Percentiles rank a stretch among this genome's conserved stretches.
These are phyloP conservation scores for Trichoderma sp. DNA, from an alignment of 2,329 filamentous ascomycete species.

Conservation along the genomic window DNA sequence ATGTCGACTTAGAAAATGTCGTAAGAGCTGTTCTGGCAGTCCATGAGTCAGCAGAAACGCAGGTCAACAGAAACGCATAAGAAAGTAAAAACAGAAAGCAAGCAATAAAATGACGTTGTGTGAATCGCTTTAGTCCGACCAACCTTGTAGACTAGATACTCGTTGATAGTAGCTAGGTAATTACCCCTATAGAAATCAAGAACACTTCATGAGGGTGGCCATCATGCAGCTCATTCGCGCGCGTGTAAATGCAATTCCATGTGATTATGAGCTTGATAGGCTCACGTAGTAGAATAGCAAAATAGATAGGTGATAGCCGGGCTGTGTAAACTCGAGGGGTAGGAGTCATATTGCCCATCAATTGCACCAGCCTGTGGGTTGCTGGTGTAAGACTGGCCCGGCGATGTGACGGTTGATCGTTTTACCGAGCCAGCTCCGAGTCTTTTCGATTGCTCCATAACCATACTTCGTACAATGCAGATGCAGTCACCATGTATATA, in stretches of 20 bases:
- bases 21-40: neutral
- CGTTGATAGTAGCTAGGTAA: neutral
- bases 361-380: neutral
- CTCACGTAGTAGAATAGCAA: neutral
- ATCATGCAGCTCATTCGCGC: neutral
- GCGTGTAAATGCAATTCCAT: neutral
- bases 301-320: neutral
- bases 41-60: neutral
- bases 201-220: neutral
- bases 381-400: neutral
- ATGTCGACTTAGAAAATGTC: neutral
- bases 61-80: neutral
- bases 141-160: neutral
- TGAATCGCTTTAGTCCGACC: neutral
- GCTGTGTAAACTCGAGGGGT: neutral
- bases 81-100: slow-evolving; percentile 17
- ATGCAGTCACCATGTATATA: neutral
- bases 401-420: neutral
- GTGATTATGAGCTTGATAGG: neutral
- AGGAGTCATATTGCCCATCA: neutral
- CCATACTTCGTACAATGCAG: neutral
- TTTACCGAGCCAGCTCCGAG: neutral
- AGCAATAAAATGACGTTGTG: slow-evolving; percentile 1
- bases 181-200: neutral
- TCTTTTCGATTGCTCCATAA: neutral